Conservation (phyloP, 2,329 filamentous ascomycete genomes). For the Aureobasidium subglaciale region DNA sequence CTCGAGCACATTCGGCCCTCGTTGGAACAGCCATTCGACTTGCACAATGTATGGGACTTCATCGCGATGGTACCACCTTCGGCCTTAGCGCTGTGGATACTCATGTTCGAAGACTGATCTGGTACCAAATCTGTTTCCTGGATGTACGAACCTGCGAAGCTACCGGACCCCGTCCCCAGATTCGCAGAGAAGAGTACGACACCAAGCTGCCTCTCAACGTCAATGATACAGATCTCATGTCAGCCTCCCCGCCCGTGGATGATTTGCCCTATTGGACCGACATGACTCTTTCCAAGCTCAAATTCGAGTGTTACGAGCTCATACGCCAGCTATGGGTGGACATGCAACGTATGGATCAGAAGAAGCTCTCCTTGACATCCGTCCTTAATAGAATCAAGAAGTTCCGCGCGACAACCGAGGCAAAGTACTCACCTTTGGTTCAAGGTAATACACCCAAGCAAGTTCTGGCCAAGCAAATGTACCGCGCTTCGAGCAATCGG, state of each 20-base stretch:
- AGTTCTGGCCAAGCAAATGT: conserved; percentile 55
- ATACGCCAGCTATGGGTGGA: conserved; percentile 65
- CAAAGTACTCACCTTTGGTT: conserved; percentile 59
- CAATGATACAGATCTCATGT: conserved; percentile 56
- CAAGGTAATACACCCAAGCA: conserved; percentile 55
- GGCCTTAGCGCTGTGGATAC: conserved; percentile 60
- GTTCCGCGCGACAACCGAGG: conserved; percentile 57
- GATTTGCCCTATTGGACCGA: conserved; percentile 57
- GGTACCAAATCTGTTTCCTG: conserved; percentile 72
- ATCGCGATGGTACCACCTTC: conserved; percentile 63
- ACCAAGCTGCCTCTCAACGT: conserved; percentile 66
- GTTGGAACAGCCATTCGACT: conserved; percentile 65
- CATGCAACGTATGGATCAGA: conserved; percentile 55
- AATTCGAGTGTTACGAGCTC: conserved; percentile 68
- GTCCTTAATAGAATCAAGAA: conserved; percentile 62
- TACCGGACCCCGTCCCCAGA: conserved; percentile 63
- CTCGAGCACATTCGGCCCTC: conserved; percentile 64
- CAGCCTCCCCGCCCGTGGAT: conserved; percentile 34
- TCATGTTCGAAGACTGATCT: conserved; percentile 63
- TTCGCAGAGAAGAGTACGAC: conserved; percentile 68
- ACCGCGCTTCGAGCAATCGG: conserved; percentile 56
- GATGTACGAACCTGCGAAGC: conserved; percentile 69
- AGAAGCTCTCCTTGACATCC: conserved; percentile 54
- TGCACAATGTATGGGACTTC: conserved; percentile 70
- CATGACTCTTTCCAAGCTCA: conserved; percentile 59